phyloP scores from a whole-genome alignment of 2,329 filamentous ascomycete genomes.

The Exophiala bonariae region DNA sequence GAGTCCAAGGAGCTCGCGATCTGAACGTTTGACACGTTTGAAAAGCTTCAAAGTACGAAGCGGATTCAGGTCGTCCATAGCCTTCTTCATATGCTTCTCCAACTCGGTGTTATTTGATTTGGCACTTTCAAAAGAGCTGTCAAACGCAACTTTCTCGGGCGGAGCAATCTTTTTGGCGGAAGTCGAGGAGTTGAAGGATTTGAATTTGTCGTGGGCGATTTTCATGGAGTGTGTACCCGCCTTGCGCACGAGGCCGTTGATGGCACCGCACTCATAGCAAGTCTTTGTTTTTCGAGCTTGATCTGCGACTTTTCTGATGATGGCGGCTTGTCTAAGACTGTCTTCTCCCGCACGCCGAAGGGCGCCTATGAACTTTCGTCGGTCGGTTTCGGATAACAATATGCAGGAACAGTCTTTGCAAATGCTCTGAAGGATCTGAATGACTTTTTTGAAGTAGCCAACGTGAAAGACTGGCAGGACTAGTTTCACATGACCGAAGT shows the following conservation, averaged over 20 bases:
- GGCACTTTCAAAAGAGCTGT: slow-evolving; percentile 79
- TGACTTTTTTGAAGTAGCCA: slow-evolving; percentile 91
- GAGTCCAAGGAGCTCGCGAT: slow-evolving; percentile 89
- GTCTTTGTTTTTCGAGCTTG: slow-evolving; percentile 83
- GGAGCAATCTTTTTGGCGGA: slow-evolving; percentile 82
- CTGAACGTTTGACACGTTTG: slow-evolving; percentile 77
- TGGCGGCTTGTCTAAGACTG: slow-evolving; percentile 77
- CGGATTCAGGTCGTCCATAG: slow-evolving; percentile 91
- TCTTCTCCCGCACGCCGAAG: slow-evolving; percentile 80
- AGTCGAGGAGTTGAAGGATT: slow-evolving; percentile 83
- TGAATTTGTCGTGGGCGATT: slow-evolving; percentile 90
- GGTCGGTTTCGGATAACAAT: slow-evolving; percentile 76
- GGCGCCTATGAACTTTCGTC: slow-evolving; percentile 74
- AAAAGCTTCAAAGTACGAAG: slow-evolving; percentile 87
- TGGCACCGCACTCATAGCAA: slow-evolving; percentile 76
- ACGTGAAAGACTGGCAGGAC: slow-evolving; percentile 93
- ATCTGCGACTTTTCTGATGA: slow-evolving; percentile 85
- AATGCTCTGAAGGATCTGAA: slow-evolving; percentile 88
- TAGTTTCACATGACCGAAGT: slow-evolving; percentile 91
- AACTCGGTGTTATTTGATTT: slow-evolving; percentile 77
- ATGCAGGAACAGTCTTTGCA: slow-evolving; percentile 93
- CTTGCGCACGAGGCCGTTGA: slow-evolving; percentile 92
- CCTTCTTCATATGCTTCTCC: slow-evolving; percentile 87
- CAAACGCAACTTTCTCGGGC: slow-evolving; percentile 77
- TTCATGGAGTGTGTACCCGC: slow-evolving; percentile 79